Conservation (phyloP, 2,329 filamentous ascomycete genomes). For the Acarospora socialis region DNA sequence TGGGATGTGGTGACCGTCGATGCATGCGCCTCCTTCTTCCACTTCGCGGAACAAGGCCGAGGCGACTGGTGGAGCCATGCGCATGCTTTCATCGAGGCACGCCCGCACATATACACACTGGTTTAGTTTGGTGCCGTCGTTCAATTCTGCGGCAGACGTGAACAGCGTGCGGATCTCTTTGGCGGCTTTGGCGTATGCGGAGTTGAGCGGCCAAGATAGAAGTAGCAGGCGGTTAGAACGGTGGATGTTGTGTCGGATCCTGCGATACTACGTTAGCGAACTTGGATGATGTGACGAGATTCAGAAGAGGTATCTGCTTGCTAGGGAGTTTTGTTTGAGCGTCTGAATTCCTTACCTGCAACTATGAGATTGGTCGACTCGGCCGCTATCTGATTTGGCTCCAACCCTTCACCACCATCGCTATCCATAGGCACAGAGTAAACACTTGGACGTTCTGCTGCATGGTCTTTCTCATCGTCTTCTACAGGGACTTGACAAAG, state of each 20-base stretch:
- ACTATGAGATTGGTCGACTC: too few species aligned
- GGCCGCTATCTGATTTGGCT: too few species aligned
- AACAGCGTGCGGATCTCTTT: slow-evolving; percentile 24
- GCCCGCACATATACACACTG: slow-evolving; percentile 17
- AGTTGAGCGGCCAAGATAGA: slow-evolving; percentile 27
- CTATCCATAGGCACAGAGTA: too few species aligned
- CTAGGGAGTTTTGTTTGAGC: slow-evolving; percentile 3
- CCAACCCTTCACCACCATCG: too few species aligned
- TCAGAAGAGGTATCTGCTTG: slow-evolving; percentile 6
- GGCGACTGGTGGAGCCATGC: slow-evolving; percentile 12
- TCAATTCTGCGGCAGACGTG: slow-evolving; percentile 24
- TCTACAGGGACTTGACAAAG: too few species aligned
- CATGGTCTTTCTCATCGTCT: too few species aligned
- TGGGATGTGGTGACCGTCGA: slow-evolving; percentile 12
- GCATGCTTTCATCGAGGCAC: slow-evolving; percentile 15
- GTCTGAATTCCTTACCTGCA: background rate
- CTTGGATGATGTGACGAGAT: too few species aligned
- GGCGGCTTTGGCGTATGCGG: too few species aligned
- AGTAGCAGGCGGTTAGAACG: slow-evolving; percentile 24
- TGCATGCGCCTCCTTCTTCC: slow-evolving; percentile 4
- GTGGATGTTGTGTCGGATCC: slow-evolving; percentile 29
- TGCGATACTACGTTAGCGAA: slow-evolving; percentile 9
- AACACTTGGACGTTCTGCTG: too few species aligned
- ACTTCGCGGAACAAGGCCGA: slow-evolving; percentile 12
- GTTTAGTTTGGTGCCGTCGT: slow-evolving; percentile 20